Evolutionary conservation across 352 stramenopile species (phyloP).

Genomic region (Pythium diclinum): DNA sequence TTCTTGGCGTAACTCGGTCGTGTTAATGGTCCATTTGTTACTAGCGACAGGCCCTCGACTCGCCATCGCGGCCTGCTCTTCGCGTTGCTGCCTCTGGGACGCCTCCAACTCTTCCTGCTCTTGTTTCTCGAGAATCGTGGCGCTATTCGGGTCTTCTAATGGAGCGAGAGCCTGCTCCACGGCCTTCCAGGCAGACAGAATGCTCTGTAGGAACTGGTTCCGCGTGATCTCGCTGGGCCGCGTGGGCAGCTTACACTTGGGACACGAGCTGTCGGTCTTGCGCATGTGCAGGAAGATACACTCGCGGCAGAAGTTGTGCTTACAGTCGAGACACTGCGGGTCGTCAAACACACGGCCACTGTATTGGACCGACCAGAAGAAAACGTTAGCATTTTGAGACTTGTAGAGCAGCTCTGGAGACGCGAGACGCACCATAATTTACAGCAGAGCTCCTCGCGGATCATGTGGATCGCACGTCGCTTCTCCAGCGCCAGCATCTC

Average conservation of each 20-base stretch:
- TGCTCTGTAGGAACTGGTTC: constrained; percentile 86
- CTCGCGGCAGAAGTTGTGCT: constrained; percentile 84
- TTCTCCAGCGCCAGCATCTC: constrained; percentile 54
- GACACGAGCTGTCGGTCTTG: constrained; percentile 58
- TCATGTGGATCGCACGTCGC: constrained; percentile 60
- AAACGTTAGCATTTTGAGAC: neutral
- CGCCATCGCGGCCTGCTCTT: neutral
- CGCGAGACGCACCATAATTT: constrained; percentile 55
- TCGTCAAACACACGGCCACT: constrained; percentile 76
- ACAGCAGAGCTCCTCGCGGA: constrained; percentile 78
- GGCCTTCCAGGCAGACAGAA: constrained; percentile 68
- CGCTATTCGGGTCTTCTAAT: constrained; percentile 37
- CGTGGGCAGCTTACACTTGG: constrained; percentile 68
- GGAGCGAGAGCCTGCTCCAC: constrained; percentile 62
- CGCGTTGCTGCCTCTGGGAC: neutral
- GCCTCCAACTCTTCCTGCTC: constrained; percentile 27
- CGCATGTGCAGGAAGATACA: constrained; percentile 71
- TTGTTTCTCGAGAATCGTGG: constrained; percentile 22
- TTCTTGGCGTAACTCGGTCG: constrained; percentile 52
- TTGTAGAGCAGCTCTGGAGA: neutral
- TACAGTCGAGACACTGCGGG: constrained; percentile 82
- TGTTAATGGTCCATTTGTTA: constrained; percentile 76
- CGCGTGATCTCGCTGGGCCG: constrained; percentile 74
- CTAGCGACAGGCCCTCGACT: constrained; percentile 44
- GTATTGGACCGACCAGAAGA: neutral